phyloP scores from a whole-genome alignment of 31 red algal genomes.

The Porphyra umbilicalis region DNA sequence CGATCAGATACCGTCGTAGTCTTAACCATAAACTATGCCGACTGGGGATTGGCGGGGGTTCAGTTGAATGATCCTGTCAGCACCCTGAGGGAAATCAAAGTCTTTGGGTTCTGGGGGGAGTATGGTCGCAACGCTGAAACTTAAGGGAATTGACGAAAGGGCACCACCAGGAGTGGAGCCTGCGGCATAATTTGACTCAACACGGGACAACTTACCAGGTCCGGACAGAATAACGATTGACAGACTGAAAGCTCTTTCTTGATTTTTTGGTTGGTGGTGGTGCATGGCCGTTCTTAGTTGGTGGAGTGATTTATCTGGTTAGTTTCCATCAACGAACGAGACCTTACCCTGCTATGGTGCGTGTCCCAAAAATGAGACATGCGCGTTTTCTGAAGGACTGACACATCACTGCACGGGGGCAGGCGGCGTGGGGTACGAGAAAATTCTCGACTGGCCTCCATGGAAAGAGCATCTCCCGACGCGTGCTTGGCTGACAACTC shows the following conservation, averaged over 20 bases:
- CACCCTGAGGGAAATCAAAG: constrained; percentile 65
- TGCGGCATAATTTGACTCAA: constrained; percentile 60
- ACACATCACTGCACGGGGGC: too few species aligned
- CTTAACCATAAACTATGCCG: constrained; percentile 9
- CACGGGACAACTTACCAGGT: constrained; percentile 45
- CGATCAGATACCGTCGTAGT: constrained; percentile 47
- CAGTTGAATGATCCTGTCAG: background rate
- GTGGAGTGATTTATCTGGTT: constrained; percentile 76
- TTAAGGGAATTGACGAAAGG: constrained; percentile 40
- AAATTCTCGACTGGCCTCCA: too few species aligned
- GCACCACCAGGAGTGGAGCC: constrained; percentile 35
- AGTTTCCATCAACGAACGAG: too few species aligned
- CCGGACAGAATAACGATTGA: constrained; percentile 41
- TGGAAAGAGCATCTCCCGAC: too few species aligned
- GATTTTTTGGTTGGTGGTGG: constrained; percentile 32
- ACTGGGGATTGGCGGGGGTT: background rate
- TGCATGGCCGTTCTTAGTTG: constrained; percentile 51
- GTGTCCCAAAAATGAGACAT: too few species aligned
- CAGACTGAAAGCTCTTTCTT: constrained; percentile 18
- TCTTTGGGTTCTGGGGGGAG: constrained; percentile 72
- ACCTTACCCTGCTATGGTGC: too few species aligned
- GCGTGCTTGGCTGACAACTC: too few species aligned
- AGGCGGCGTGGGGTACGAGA: too few species aligned
- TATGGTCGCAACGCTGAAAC: constrained; percentile 50
- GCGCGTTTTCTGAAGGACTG: too few species aligned